A percentile compares a stretch with the other conserved stretches of the same genome.
phyloP scores from a whole-genome alignment of 192 early-diverging fungal genomes.

The Globomyces pollinis-pini region DNA sequence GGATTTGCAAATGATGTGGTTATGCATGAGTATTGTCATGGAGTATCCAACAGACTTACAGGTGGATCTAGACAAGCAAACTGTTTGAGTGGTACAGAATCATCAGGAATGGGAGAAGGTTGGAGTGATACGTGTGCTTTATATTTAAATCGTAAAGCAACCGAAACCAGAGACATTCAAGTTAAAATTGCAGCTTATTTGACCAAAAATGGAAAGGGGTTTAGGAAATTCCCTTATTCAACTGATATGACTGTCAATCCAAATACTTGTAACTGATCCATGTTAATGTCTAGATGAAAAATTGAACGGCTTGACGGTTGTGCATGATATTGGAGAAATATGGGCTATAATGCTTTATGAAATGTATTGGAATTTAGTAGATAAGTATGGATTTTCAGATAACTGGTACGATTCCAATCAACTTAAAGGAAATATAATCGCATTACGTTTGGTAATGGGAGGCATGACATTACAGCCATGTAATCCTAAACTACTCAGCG shows the following conservation, averaged over 20 bases:
- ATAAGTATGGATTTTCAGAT: conserved; percentile 17
- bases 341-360: conserved; percentile 58
- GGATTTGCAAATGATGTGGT: conserved; percentile 49
- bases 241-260: conserved; percentile 40
- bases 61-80: conserved; percentile 49
- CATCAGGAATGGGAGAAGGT: conserved; percentile 12
- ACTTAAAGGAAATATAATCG: conserved; percentile 38
- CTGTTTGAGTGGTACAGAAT: conserved; percentile 30
- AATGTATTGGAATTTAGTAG: conserved; percentile 51
- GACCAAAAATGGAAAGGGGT: conserved; percentile 18
- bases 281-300: too few species aligned
- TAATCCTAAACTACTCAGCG: conserved; percentile 29
- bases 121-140: conserved; percentile 4
- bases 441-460: conserved; percentile 45
- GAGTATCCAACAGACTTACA: conserved; percentile 52
- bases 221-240: conserved; percentile 52
- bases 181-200: not conserved
- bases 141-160: not conserved
- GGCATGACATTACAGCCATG: conserved; percentile 38
- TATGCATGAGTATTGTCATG: conserved; percentile 55
- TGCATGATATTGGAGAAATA: conserved; percentile 54
- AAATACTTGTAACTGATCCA: conserved; percentile 18
- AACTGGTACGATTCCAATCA: conserved; percentile 14
- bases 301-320: conserved; percentile 27
- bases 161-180: conserved; percentile 4